These are phyloP conservation scores for Amaranthus tricolor DNA, from an alignment of 179 eudicot genomes.

Conservation along the genomic window DNA sequence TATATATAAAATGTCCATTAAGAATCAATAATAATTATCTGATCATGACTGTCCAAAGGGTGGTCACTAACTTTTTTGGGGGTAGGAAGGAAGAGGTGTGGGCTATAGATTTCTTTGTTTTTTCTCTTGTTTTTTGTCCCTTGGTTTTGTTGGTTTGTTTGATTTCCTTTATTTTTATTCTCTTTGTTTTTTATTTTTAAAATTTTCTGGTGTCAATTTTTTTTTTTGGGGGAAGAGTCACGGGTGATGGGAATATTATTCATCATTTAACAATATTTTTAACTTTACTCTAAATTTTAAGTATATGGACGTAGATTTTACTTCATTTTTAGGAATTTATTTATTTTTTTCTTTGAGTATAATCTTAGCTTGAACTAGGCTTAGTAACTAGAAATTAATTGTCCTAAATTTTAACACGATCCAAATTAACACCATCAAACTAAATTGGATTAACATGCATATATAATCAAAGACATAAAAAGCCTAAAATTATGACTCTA, in stretches of 20 bases:
- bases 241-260: constrained; percentile 37
- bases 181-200: constrained; percentile 33
- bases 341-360: background rate
- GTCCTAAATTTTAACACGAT: too few species aligned
- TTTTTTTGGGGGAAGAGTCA: constrained; percentile 22
- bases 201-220: constrained; percentile 19
- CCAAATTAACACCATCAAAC: too few species aligned
- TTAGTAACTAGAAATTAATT: too few species aligned
- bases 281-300: background rate
- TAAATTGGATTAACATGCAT: too few species aligned
- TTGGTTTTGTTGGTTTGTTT: constrained; percentile 42
- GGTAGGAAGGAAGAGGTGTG: constrained; percentile 22
- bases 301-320: constrained; percentile 7
- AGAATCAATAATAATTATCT: constrained; percentile 20
- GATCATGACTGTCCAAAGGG: constrained; percentile 30
- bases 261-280: constrained; percentile 18
- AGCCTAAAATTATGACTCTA: too few species aligned
- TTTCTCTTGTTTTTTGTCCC: constrained; percentile 34
- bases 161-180: constrained; percentile 35
- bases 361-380: background rate
- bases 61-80: constrained; percentile 25
- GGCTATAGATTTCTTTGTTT: constrained; percentile 33
- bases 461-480: too few species aligned
- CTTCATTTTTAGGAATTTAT: background rate
- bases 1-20: background rate